A percentile compares a stretch with the other conserved stretches of the same genome.
These are phyloP conservation scores for Sherardia arvensis DNA, from an alignment of 257 asterid species.

Conservation along the genomic window DNA sequence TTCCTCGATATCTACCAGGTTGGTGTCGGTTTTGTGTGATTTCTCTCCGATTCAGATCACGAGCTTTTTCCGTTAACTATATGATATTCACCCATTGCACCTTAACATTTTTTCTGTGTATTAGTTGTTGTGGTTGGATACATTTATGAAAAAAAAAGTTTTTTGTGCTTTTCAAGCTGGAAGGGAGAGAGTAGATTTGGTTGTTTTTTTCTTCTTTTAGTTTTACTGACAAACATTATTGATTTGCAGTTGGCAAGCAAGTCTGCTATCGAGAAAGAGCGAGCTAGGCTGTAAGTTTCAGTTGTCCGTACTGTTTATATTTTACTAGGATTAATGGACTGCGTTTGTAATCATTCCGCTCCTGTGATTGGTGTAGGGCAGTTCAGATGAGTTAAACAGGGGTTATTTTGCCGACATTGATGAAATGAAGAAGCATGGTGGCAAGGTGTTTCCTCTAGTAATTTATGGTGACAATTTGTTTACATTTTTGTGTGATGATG, in stretches of 20 bases:
- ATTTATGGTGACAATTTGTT: neutral
- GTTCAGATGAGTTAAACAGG: constrained; percentile 85
- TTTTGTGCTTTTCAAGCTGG: neutral
- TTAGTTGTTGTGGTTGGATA: neutral
- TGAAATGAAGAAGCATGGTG: constrained; percentile 72
- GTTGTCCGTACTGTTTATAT: neutral
- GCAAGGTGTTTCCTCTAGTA: constrained; percentile 50
- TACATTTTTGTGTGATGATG: neutral
- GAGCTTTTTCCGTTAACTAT: no score
- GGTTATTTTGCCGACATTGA: constrained; percentile 75
- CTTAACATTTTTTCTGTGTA: no score
- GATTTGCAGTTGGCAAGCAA: constrained; percentile 54
- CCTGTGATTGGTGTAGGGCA: constrained; percentile 50
- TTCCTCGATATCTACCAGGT: constrained; percentile 80
- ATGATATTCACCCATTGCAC: neutral
- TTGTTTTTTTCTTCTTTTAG: neutral
- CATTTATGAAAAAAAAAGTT: no score
- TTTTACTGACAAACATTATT: constrained; percentile 12
- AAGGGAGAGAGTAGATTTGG: neutral
- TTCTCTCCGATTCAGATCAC: neutral
- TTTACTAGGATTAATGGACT: neutral
- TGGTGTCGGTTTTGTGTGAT: neutral
- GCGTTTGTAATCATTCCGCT: constrained; percentile 13
- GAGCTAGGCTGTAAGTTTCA: constrained; percentile 80
- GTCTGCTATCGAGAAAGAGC: constrained; percentile 66